A percentile compares a stretch with the other conserved stretches of the same genome.
Evolutionary conservation across 192 early-diverging fungal species (phyloP).

Genomic region (Kickxella alabastrina): DNA sequence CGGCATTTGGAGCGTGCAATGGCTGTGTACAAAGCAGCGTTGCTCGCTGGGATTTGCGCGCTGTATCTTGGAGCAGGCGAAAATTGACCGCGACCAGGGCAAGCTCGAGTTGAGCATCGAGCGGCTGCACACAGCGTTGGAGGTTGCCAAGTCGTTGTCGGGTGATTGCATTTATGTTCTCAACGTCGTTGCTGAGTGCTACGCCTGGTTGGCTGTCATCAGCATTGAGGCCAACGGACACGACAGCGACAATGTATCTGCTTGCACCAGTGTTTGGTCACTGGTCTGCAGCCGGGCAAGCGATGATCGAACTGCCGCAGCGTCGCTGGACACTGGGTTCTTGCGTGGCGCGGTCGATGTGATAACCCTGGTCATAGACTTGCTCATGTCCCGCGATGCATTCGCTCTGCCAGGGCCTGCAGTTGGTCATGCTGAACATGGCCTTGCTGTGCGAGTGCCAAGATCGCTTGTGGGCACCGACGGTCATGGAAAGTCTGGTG

Average conservation of each 20-base stretch:
- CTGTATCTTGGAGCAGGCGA: constrained; percentile 27
- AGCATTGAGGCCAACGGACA: constrained; percentile 8
- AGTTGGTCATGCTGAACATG: constrained; percentile 4
- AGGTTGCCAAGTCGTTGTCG: constrained; percentile 7
- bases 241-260: not conserved
- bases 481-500: constrained; percentile 23
- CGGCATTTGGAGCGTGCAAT: constrained; percentile 11
- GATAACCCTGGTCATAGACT: constrained; percentile 15
- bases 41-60: constrained; percentile 22
- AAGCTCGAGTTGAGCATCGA: not conserved
- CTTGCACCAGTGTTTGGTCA: constrained; percentile 13
- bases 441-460: constrained; percentile 8
- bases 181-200: constrained; percentile 21
- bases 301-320: not conserved
- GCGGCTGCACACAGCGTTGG: constrained; percentile 19
- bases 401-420: constrained; percentile 5
- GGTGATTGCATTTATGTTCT: constrained; percentile 10
- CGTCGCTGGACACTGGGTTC: constrained; percentile 9
- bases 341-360: constrained; percentile 16
- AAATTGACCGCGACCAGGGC: constrained; percentile 23
- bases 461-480: constrained; percentile 18
- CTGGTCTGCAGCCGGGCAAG: constrained; percentile 3
- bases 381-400: constrained; percentile 36
- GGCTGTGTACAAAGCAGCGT: not conserved
- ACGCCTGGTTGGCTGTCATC: constrained; percentile 29